Percentiles rank a stretch among this genome's conserved stretches.
phyloP scores from a whole-genome alignment of 495 filamentous ascomycete species.

The Aspergillus incahuasiensis region DNA sequence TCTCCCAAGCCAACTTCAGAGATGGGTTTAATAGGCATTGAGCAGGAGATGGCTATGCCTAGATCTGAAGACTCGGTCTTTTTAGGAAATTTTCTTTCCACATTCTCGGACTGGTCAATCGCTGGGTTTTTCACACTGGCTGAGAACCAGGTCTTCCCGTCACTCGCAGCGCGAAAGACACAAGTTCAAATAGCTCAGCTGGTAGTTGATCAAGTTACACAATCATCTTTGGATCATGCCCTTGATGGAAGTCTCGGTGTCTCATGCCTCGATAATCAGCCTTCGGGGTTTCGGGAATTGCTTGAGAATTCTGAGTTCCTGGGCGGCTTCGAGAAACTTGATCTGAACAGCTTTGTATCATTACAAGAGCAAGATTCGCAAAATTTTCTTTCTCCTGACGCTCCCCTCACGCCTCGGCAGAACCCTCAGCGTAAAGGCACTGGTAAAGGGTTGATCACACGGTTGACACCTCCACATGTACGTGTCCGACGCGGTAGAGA shows the following conservation, averaged over 20 bases:
- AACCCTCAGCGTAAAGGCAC: conserved; percentile 27
- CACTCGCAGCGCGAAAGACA: conserved; percentile 33
- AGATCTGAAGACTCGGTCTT: conserved; percentile 36
- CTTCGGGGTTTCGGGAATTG: conserved; percentile 19
- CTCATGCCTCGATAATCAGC: conserved; percentile 29
- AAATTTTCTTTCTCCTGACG: conserved; percentile 13
- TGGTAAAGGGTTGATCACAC: conserved; percentile 29
- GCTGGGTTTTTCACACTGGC: conserved; percentile 39
- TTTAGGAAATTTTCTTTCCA: conserved; percentile 42
- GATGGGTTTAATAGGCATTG: conserved; percentile 19
- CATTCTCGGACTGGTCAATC: conserved; percentile 43
- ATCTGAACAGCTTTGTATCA: conserved; percentile 35
- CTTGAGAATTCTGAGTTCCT: conserved; percentile 29
- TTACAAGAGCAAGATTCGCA: conserved; percentile 34
- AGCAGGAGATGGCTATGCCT: conserved; percentile 16
- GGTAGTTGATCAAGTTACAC: conserved; percentile 45
- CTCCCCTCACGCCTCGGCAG: conserved; percentile 13
- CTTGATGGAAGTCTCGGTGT: conserved; percentile 28
- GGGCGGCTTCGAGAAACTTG: conserved; percentile 32
- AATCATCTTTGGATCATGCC: conserved; percentile 41
- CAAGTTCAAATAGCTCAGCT: conserved; percentile 45
- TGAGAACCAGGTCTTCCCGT: conserved; percentile 29
- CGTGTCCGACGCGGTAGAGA: conserved; percentile 72
- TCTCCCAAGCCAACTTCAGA: conserved; percentile 30
- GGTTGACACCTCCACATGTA: conserved; percentile 58